A percentile compares a stretch with the other conserved stretches of the same genome.
These are phyloP conservation scores for Gigaspora rosea DNA, from an alignment of 192 early-diverging fungal species.

Conservation along the genomic window DNA sequence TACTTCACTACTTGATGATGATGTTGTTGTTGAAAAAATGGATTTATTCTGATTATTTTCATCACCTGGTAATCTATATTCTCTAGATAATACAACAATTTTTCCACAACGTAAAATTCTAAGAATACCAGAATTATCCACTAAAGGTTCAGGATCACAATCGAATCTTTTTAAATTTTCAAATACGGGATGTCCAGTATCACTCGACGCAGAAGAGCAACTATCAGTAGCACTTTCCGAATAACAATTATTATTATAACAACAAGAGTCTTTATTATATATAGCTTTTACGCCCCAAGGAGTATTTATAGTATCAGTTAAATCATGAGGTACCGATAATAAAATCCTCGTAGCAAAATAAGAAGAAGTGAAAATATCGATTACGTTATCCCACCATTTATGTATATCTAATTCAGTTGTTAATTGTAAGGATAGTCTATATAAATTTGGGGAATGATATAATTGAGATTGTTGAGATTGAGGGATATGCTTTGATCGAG, in stretches of 20 bases:
- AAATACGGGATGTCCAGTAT: conserved; percentile 36
- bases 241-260: conserved; percentile 33
- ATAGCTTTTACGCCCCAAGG: conserved; percentile 45
- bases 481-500: no score
- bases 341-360: conserved; percentile 42
- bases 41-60: conserved; percentile 26
- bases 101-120: conserved; percentile 48
- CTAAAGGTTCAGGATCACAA: conserved; percentile 49
- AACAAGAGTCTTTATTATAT: conserved; percentile 38
- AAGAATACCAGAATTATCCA: conserved; percentile 46
- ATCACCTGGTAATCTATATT: conserved; percentile 41
- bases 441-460: conserved; percentile 39
- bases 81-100: conserved; percentile 51
- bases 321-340: conserved; percentile 46
- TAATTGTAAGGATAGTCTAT: conserved; percentile 39
- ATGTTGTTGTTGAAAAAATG: neutral
- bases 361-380: conserved; percentile 40
- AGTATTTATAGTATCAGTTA: conserved; percentile 40
- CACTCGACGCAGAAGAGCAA: conserved; percentile 20
- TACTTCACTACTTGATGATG: neutral
- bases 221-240: conserved; percentile 27
- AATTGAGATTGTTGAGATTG: no score
- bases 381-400: conserved; percentile 44
- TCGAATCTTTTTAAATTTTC: conserved; percentile 53
- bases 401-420: conserved; percentile 43